These are phyloP conservation scores for Termitomyces sp. DNA, from an alignment of 768 basidiomycete genomes.

Conservation along the genomic window DNA sequence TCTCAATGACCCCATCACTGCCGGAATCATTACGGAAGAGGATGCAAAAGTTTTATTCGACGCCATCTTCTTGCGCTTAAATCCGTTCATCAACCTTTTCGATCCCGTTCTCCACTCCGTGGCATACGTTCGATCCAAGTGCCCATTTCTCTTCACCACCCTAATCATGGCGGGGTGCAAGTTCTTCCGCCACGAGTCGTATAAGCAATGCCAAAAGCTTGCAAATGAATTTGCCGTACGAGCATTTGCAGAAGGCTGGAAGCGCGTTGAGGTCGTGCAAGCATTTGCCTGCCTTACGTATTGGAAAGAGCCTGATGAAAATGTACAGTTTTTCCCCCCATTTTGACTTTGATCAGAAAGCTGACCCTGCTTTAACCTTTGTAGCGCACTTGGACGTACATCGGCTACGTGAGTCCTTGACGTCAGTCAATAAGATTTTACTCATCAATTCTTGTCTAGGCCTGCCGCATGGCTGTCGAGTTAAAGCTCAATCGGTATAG, in stretches of 20 bases:
- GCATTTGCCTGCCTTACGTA: conserved; percentile 88
- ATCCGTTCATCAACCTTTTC: conserved; percentile 87
- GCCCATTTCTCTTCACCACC: conserved; percentile 81
- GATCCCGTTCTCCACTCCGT: conserved; percentile 85
- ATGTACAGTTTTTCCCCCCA: conserved; percentile 35
- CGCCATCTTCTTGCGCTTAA: conserved; percentile 76
- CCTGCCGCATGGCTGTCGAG: conserved; percentile 87
- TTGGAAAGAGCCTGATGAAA: conserved; percentile 88
- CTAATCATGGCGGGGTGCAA: conserved; percentile 84
- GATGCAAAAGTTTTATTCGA: conserved; percentile 76
- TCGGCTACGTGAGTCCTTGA: conserved; percentile 66
- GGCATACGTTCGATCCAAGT: conserved; percentile 74
- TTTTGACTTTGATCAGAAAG: conserved; percentile 8
- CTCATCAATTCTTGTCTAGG: conserved; percentile 37
- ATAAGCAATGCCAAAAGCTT: conserved; percentile 66
- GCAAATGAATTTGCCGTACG: conserved; percentile 73
- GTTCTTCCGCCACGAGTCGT: conserved; percentile 72
- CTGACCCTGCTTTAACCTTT: conserved; percentile 19
- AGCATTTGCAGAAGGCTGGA: conserved; percentile 77
- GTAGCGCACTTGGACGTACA: conserved; percentile 84
- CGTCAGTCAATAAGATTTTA: background rate
- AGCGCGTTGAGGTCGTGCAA: conserved; percentile 84
- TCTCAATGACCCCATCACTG: conserved; percentile 66
- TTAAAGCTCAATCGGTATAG: conserved; percentile 74
- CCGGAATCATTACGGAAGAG: conserved; percentile 67